These are phyloP conservation scores for Coemansia guatemalensis DNA, from an alignment of 192 early-diverging fungal species.

Conservation along the genomic window DNA sequence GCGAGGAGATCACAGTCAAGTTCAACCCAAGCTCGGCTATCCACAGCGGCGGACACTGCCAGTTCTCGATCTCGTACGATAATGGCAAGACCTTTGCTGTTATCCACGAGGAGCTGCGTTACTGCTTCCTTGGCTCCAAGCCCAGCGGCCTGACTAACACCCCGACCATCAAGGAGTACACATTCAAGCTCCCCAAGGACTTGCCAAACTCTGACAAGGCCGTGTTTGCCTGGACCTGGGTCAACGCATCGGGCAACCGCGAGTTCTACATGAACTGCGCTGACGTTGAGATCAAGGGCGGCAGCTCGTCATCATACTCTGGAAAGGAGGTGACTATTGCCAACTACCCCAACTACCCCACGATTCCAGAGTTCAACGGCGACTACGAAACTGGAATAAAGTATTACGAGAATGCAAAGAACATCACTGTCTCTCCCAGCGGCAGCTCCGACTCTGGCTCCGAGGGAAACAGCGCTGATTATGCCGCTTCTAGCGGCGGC, in stretches of 20 bases:
- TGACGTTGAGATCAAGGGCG: slow-evolving; percentile 26
- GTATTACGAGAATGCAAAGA: slow-evolving; percentile 24
- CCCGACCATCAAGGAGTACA: slow-evolving; percentile 22
- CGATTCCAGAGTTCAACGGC: slow-evolving; percentile 54
- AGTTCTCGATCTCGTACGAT: slow-evolving; percentile 60
- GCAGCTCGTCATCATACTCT: slow-evolving; percentile 26
- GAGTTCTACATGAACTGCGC: slow-evolving; percentile 50
- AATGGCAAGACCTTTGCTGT: slow-evolving; percentile 56
- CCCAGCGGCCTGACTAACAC: slow-evolving; percentile 20
- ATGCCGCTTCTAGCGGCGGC: neutral
- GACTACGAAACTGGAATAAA: slow-evolving; percentile 40
- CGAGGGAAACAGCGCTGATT: neutral
- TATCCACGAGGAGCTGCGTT: slow-evolving; percentile 49
- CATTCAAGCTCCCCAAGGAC: slow-evolving; percentile 56
- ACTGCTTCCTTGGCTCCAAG: slow-evolving; percentile 33
- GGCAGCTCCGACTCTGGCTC: slow-evolving; percentile 8
- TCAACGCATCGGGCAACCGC: slow-evolving; percentile 63
- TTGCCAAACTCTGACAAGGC: slow-evolving; percentile 57
- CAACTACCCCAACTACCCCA: slow-evolving; percentile 46
- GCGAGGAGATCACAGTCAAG: slow-evolving; percentile 32
- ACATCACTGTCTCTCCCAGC: slow-evolving; percentile 33
- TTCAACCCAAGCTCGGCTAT: slow-evolving; percentile 26
- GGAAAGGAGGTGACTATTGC: slow-evolving; percentile 40
- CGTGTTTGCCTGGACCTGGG: slow-evolving; percentile 63
- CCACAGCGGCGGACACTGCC: slow-evolving; percentile 58